These are phyloP conservation scores for Nasturtium officinale DNA, from an alignment of 345 rosid species.

Conservation along the genomic window DNA sequence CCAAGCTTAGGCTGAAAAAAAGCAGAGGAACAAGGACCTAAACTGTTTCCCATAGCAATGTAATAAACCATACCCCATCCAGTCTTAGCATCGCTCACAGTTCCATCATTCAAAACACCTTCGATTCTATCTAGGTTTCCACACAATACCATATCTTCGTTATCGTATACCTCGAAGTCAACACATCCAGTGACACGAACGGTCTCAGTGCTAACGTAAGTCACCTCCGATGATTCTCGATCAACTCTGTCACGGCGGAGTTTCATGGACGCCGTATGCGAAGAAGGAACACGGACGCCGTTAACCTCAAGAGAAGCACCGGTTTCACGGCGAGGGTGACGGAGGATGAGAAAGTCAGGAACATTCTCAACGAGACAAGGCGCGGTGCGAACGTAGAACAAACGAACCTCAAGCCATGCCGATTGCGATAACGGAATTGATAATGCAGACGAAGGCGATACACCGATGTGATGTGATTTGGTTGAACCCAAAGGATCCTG, in stretches of 20 bases:
- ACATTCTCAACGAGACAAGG: conserved; percentile 62
- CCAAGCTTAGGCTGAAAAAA: conserved; percentile 67
- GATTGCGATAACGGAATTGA: conserved; percentile 41
- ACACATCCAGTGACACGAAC: conserved; percentile 77
- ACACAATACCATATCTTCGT: conserved; percentile 60
- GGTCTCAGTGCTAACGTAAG: conserved; percentile 81
- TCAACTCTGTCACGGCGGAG: conserved; percentile 80
- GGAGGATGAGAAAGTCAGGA: conserved; percentile 70
- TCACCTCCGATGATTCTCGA: conserved; percentile 76
- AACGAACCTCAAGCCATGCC: conserved; percentile 83
- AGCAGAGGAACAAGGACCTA: conserved; percentile 37
- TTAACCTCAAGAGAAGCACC: conserved; percentile 84
- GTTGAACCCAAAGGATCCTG: conserved; percentile 35
- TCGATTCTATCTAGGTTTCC: conserved; percentile 84
- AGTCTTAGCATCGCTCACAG: conserved; percentile 51
- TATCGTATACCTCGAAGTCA: conserved; percentile 77
- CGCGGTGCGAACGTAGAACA: conserved; percentile 78
- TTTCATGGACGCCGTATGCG: conserved; percentile 55
- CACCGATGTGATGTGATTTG: conserved; percentile 48
- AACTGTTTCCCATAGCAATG: conserved; percentile 52
- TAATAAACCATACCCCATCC: conserved; percentile 88
- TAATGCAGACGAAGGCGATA: conserved; percentile 41
- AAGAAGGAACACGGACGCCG: conserved; percentile 66
- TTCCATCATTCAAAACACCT: conserved; percentile 57
- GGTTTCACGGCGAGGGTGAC: conserved; percentile 69